Conservation (phyloP, 78 protist species). For the Dictyostelium capitatum region DNA sequence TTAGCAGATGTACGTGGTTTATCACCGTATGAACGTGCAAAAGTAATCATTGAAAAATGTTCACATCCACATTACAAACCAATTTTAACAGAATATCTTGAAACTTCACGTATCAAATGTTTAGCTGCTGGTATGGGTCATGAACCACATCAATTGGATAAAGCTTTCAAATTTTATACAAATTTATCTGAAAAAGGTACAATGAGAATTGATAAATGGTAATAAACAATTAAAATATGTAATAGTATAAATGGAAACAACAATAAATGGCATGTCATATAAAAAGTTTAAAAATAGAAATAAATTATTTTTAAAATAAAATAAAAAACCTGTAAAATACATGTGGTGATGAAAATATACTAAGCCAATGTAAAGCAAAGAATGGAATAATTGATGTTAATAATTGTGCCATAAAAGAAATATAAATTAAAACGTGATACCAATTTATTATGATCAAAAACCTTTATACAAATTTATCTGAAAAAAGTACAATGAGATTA, state of each 20-base stretch:
- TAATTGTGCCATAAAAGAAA: no score
- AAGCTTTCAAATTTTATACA: slow-evolving; percentile 50
- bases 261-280: no score
- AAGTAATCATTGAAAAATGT: slow-evolving; percentile 55
- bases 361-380: no score
- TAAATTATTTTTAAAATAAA: no score
- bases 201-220: slow-evolving; percentile 59
- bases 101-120: slow-evolving; percentile 2
- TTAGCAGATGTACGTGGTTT: slow-evolving; percentile 73
- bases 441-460: no score
- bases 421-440: no score
- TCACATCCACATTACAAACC: slow-evolving; percentile 78
- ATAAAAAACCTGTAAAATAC: no score
- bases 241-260: no score
- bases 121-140: slow-evolving; percentile 6
- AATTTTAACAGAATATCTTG: slow-evolving; percentile 43
- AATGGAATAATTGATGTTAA: no score
- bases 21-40: slow-evolving; percentile 49
- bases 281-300: not conserved
- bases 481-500: slow-evolving; percentile 74
- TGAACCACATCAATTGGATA: slow-evolving; percentile 70
- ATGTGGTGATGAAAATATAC: no score
- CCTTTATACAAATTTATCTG: slow-evolving; percentile 31
- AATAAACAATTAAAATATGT: not conserved
- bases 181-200: slow-evolving; percentile 67